phyloP scores from a whole-genome alignment of 176 grass and related monocot species.

The Eremochloa ophiuroides region DNA sequence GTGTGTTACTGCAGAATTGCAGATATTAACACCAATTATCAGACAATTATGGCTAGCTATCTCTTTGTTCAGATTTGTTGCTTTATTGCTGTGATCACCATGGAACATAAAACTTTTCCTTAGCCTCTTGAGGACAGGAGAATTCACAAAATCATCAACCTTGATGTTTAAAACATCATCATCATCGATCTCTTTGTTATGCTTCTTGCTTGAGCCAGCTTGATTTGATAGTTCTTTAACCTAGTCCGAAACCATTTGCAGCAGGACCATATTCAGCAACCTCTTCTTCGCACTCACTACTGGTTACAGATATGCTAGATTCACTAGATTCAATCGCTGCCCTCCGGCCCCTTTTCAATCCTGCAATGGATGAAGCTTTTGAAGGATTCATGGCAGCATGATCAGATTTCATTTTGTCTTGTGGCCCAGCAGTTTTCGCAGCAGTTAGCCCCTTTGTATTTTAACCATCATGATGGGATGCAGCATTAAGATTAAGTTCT shows the following conservation, averaged over 20 bases:
- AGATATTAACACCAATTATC: background rate
- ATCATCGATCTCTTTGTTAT: conserved; percentile 55
- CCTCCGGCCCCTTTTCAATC: conserved; percentile 54
- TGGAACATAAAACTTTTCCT: conserved; percentile 26
- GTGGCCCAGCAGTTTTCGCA: conserved; percentile 12
- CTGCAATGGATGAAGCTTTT: conserved; percentile 32
- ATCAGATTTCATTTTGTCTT: conserved; percentile 40
- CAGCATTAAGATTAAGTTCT: no score
- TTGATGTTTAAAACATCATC: conserved; percentile 32
- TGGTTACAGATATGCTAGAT: no score
- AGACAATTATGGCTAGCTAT: conserved; percentile 2
- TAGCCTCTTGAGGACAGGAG: conserved; percentile 34
- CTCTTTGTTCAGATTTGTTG: conserved; percentile 20
- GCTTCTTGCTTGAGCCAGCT: conserved; percentile 59
- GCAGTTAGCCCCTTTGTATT: conserved; percentile 15
- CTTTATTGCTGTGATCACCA: conserved; percentile 17
- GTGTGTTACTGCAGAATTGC: conserved; percentile 14
- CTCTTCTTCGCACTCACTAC: conserved; percentile 50
- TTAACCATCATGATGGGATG: no score
- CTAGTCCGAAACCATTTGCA: conserved; percentile 13
- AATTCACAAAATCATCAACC: conserved; percentile 15
- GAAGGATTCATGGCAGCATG: conserved; percentile 17
- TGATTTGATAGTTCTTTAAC: conserved; percentile 47
- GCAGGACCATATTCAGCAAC: conserved; percentile 17
- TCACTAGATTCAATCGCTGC: no score